These are phyloP conservation scores for Globisporangium spiculum DNA, from an alignment of 352 stramenopile genomes.

Conservation along the genomic window DNA sequence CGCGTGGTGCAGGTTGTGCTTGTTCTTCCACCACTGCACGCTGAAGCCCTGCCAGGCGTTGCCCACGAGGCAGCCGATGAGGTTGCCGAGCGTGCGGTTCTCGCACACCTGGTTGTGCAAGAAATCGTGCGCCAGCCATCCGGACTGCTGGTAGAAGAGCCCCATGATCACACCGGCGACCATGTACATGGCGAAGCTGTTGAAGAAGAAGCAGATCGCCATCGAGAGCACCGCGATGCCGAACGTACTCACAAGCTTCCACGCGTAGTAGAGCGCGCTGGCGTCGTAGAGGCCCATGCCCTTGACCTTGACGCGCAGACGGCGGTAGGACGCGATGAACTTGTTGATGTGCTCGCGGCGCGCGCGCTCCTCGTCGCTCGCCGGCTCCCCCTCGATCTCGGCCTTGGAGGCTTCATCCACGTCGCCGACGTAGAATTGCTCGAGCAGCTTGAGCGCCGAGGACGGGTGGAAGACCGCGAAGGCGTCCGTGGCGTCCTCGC, in stretches of 20 bases:
- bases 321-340: conserved; percentile 96
- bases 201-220: conserved; percentile 85
- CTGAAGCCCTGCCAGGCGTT: conserved; percentile 98
- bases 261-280: conserved; percentile 91
- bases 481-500: conserved; percentile 98
- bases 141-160: conserved; percentile 98
- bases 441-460: conserved; percentile 91
- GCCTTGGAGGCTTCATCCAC: conserved; percentile 78
- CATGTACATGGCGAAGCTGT: conserved; percentile 88
- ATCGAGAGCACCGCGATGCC: conserved; percentile 84
- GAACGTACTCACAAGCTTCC: conserved; percentile 94
- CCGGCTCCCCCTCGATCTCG: conserved; percentile 20
- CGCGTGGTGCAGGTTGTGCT: conserved; percentile 99
- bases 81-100: conserved; percentile 91
- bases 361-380: conserved; percentile 45
- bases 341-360: conserved; percentile 74
- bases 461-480: conserved; percentile 97
- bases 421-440: conserved; percentile 97
- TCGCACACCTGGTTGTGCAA: conserved; percentile 98
- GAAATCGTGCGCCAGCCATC: conserved; percentile 97
- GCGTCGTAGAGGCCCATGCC: conserved; percentile 95
- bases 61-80: conserved; percentile 92
- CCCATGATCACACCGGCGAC: conserved; percentile 91
- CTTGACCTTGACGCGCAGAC: conserved; percentile 93
- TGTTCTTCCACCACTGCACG: conserved; percentile 97